Base-by-base conservation (phyloP, 208 protist species). In the Naegleria fowleri region DNA sequence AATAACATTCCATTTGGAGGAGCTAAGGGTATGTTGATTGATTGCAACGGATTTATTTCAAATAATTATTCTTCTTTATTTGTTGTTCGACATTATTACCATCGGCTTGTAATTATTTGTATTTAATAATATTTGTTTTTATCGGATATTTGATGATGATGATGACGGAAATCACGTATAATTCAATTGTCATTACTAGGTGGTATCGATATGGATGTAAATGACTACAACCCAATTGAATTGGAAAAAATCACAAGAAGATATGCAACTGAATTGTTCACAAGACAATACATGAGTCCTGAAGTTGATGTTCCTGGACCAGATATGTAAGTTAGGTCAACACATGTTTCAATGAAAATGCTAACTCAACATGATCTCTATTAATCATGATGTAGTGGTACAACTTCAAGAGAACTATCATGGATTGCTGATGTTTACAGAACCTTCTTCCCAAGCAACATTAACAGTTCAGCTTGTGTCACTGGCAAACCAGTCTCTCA, bases 1-100 rank as follows among this genome's bases (percentile, higher is more conserved):
- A 95, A 96, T 29, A 94, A 97, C 92, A 94, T 97, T 59, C 95
- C 95, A 51, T 97, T 96, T 43, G 95, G 96, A 43, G 96, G 94
- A 87, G 94, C 93, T 25, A 96, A 97, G 93, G 67, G 67, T 79
- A 79, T 79, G 67, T 79, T 79, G 22, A 22, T 15, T 67, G 55
- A 67, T 48, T 48, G 43, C 43, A 48, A 67, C 22, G 55, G 51
- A 5, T 58, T 58, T 58, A 19, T 67, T 29, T 29, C 11, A 29
- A 67, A 67, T 67, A 67, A 67, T 29, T 67, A 29, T 67, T 67
- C 55, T 67, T 67, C 22, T 67, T 29, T 67, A 67, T 67, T 1
- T 58, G 51, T 58, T 58, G 51, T 19, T 58, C 51, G 5, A 19
- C 51, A 58, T 29, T 29, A 29, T 67, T 29, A 67, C 22, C 22